phyloP scores from a whole-genome alignment of 2,329 filamentous ascomycete species.

The Pleoardoris graminearum region DNA sequence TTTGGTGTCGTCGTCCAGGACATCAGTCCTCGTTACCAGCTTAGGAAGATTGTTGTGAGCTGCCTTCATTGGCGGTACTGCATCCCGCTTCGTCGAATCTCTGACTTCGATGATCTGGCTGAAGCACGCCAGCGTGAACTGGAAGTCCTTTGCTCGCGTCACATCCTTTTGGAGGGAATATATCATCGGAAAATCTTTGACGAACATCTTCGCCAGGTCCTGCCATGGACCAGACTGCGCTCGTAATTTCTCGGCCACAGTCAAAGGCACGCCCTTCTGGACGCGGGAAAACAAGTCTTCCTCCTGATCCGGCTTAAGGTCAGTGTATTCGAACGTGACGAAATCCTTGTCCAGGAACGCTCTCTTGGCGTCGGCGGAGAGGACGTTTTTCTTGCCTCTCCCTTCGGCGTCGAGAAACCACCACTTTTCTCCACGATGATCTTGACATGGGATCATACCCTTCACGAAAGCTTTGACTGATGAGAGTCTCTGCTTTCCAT shows the following conservation, averaged over 20 bases:
- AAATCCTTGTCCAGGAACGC: slow-evolving; percentile 48
- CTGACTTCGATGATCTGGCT: slow-evolving; percentile 44
- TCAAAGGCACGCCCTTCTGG: slow-evolving; percentile 52
- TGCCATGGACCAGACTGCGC: slow-evolving; percentile 54
- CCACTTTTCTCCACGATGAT: slow-evolving; percentile 49
- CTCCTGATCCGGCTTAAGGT: slow-evolving; percentile 48
- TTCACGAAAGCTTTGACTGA: slow-evolving; percentile 51
- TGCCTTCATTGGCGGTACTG: slow-evolving; percentile 32
- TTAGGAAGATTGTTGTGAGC: slow-evolving; percentile 24
- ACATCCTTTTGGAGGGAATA: slow-evolving; percentile 35
- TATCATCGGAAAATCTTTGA: slow-evolving; percentile 49
- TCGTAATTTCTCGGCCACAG: slow-evolving; percentile 52
- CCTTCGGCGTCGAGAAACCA: slow-evolving; percentile 26
- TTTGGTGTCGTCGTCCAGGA: slow-evolving; percentile 34
- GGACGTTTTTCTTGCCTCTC: slow-evolving; percentile 29
- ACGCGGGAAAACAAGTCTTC: slow-evolving; percentile 55
- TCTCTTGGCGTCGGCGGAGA: slow-evolving; percentile 42
- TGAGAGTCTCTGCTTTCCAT: slow-evolving; percentile 55
- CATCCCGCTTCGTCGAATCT: slow-evolving; percentile 27
- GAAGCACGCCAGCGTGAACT: slow-evolving; percentile 40
- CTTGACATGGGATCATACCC: slow-evolving; percentile 51
- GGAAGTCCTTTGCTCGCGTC: slow-evolving; percentile 38
- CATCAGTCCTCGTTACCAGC: slow-evolving; percentile 30
- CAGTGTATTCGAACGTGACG: slow-evolving; percentile 49
- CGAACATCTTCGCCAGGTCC: slow-evolving; percentile 47